Base-by-base conservation (phyloP, 31 red algal species). In the Endocladia muricata region DNA sequence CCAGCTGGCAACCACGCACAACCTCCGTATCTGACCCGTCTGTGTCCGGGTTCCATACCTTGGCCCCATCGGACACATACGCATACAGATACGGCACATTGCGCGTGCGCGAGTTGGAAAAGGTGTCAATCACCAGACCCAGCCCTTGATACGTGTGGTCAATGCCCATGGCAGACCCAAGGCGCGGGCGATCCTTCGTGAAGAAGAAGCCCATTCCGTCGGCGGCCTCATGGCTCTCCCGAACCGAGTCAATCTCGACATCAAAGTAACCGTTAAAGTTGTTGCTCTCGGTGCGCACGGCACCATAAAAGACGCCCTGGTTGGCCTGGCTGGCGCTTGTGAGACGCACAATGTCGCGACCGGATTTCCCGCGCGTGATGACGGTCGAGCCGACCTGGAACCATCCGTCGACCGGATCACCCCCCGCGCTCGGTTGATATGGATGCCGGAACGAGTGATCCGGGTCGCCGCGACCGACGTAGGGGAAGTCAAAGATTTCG, bases 161-260 rank as follows among this genome's bases (percentile, higher is more conserved):
- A 1, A 94, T 74, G 48, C 92, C 92, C 80, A 87, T 87, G 21
- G 83, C 83, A 29, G 85, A 83, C 21, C 92, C 92, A 4, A 81
- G 23, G 4, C 31, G 25, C 15, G 92, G 92, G 38, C 70, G 49
- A 30, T 94, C 81, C 13, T 59, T 70, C 13, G 66, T 59, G 40
- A 86, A 85, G 51, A 84, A 94, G 55, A 94, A 89, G 34, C 84
- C 86, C 83, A 94, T 81, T 17, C 92, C 92, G 63, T 94, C 92
- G 4, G 92, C 92, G 0, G 82, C 52, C 40, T 86, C 82, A 15
- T 83, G 83, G 19, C 71, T 77, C 28, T 75, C 83, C 4, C 61
- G 68, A 6, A 59, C 59, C 25, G 69, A 70, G 54, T 81, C 66
- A 33, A 93, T 81, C 69, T 87, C 68, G 21, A 93, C 47, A 42